These are phyloP conservation scores for Ustilago bromivora DNA, from an alignment of 1,284 basidiomycete genomes.

Conservation along the genomic window DNA sequence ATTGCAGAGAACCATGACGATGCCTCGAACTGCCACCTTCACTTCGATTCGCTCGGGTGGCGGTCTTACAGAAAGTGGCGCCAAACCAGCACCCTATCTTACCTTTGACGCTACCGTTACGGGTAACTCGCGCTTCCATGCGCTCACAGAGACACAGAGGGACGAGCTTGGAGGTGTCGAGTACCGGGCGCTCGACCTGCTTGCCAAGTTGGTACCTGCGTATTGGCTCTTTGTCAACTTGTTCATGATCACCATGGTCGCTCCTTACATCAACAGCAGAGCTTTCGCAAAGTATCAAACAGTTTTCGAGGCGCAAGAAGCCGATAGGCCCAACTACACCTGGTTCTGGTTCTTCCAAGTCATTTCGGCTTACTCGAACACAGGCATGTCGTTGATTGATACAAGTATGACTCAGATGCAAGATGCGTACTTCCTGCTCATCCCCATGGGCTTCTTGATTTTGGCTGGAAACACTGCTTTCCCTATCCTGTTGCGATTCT, in stretches of 20 bases:
- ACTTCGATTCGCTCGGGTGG: slow-evolving; percentile 68
- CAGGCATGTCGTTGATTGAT: slow-evolving; percentile 88
- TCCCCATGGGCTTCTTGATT: slow-evolving; percentile 77
- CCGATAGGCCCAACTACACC: slow-evolving; percentile 68
- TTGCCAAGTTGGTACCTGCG: slow-evolving; percentile 72
- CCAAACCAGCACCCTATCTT: slow-evolving; percentile 79
- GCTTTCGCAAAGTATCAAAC: slow-evolving; percentile 53
- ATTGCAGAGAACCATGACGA: slow-evolving; percentile 72
- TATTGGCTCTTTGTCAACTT: slow-evolving; percentile 51
- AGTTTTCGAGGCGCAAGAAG: slow-evolving; percentile 59
- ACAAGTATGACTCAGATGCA: slow-evolving; percentile 89
- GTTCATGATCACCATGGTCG: slow-evolving; percentile 55
- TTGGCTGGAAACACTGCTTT: slow-evolving; percentile 90
- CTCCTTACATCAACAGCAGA: slow-evolving; percentile 63
- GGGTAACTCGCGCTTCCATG: slow-evolving; percentile 86
- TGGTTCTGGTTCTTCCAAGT: slow-evolving; percentile 89
- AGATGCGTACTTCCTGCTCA: slow-evolving; percentile 82
- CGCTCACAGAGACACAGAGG: slow-evolving; percentile 83
- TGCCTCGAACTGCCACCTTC: slow-evolving; percentile 80
- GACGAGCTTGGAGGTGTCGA: slow-evolving; percentile 95
- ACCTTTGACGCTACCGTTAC: slow-evolving; percentile 76
- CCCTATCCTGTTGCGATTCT: slow-evolving; percentile 67
- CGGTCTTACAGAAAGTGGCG: slow-evolving; percentile 47
- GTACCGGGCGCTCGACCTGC: slow-evolving; percentile 84
- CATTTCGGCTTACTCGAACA: slow-evolving; percentile 88